phyloP scores from a whole-genome alignment of 805 yeast genomes.

The Yamadazyma laniorum region DNA sequence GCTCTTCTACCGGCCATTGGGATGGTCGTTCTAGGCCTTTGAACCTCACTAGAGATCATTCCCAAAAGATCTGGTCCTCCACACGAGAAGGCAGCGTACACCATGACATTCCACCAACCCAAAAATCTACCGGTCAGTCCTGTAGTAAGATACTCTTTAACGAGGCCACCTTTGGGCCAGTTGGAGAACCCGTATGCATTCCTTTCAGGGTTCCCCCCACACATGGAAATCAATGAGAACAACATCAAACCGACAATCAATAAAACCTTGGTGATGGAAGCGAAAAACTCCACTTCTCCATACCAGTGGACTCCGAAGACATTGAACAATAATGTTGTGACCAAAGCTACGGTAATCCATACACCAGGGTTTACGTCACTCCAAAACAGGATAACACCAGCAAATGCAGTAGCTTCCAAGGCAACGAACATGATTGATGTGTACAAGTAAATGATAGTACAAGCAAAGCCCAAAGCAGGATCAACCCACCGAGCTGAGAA shows the following conservation, averaged over 20 bases:
- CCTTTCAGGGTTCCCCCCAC: conserved; percentile 37
- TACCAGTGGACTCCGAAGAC: conserved; percentile 32
- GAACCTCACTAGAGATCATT: conserved; percentile 39
- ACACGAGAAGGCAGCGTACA: conserved; percentile 35
- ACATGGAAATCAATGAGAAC: conserved; percentile 33
- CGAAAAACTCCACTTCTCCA: conserved; percentile 45
- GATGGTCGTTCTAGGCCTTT: conserved; percentile 39
- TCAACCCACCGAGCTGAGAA: conserved; percentile 35
- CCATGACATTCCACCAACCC: conserved; percentile 32
- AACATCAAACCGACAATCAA: conserved; percentile 33
- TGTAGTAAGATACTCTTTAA: conserved; percentile 23
- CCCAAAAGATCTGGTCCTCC: conserved; percentile 38
- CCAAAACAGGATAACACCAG: conserved; percentile 31
- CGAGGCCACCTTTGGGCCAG: conserved; percentile 35
- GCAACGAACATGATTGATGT: conserved; percentile 34
- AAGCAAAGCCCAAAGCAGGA: conserved; percentile 37
- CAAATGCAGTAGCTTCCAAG: conserved; percentile 32
- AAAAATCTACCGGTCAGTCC: conserved; percentile 35
- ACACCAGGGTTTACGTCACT: conserved; percentile 31
- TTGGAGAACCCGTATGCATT: conserved; percentile 35
- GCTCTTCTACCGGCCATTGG: conserved; percentile 35
- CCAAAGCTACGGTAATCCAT: conserved; percentile 28
- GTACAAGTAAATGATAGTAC: conserved; percentile 32
- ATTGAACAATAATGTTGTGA: conserved; percentile 28
- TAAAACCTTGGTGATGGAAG: conserved; percentile 33